A percentile compares a stretch with the other conserved stretches of the same genome.
Evolutionary conservation across 164 flowering plant species (phyloP).

Genomic region (Euptelea pleiosperma): DNA sequence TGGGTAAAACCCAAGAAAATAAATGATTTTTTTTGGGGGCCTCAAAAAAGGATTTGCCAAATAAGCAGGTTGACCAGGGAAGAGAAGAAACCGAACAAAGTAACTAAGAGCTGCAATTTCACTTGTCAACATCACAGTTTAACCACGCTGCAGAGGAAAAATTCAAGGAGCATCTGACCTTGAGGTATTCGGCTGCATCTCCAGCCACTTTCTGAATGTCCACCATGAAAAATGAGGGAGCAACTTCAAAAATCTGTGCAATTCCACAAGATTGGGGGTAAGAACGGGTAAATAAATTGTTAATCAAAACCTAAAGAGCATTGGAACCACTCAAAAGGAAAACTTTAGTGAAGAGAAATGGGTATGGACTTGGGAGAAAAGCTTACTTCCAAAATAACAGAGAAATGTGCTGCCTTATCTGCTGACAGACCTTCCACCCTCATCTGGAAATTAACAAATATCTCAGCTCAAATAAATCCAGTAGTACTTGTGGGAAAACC

Average conservation of each 20-base stretch:
- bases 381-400: conserved; percentile 78
- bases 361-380: not conserved
- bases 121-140: not conserved
- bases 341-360: conserved; percentile 1
- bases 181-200: conserved; percentile 68
- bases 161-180: conserved; percentile 46
- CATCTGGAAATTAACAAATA: conserved; percentile 57
- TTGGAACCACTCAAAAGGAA: not conserved
- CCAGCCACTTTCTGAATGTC: conserved; percentile 86
- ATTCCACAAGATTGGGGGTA: not conserved
- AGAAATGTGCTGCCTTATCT: conserved; percentile 58
- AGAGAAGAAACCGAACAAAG: not conserved
- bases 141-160: not conserved
- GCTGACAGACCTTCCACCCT: conserved; percentile 93
- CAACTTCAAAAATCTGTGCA: conserved; percentile 75
- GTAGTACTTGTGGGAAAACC: too few species aligned
- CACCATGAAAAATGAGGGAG: conserved; percentile 86
- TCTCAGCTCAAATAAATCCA: not conserved
- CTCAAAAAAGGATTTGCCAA: not conserved
- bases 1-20: not conserved
- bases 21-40: too few species aligned
- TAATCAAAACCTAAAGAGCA: not conserved
- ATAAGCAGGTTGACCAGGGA: not conserved
- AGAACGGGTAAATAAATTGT: not conserved
- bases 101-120: not conserved